phyloP scores from a whole-genome alignment of 257 asterid species.

The Sherardia arvensis region DNA sequence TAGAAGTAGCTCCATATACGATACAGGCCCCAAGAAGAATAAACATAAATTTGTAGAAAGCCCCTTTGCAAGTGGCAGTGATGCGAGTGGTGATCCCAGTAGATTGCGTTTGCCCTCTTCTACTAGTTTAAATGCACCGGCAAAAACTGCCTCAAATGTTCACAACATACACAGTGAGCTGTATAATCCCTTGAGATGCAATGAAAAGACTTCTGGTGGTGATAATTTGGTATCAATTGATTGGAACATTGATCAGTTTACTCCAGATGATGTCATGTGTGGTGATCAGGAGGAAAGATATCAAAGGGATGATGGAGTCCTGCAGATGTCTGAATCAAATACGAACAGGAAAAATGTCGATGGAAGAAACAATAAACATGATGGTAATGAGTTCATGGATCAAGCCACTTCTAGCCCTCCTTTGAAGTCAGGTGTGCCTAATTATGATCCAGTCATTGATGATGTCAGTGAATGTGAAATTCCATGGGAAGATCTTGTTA shows the following conservation, averaged over 20 bases:
- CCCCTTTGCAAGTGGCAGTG: constrained; percentile 29
- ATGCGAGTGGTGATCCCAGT: constrained; percentile 33
- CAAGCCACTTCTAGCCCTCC: constrained; percentile 38
- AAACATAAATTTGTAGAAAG: constrained; percentile 33
- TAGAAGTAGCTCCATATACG: constrained; percentile 56
- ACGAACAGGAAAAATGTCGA: constrained; percentile 19
- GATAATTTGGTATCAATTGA: constrained; percentile 31
- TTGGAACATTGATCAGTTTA: constrained; percentile 26
- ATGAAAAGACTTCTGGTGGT: constrained; percentile 18
- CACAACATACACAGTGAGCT: constrained; percentile 30
- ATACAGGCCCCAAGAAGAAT: constrained; percentile 51
- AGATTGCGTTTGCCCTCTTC: constrained; percentile 42
- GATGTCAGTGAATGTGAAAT: constrained; percentile 96
- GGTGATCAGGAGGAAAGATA: constrained; percentile 27
- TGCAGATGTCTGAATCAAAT: constrained; percentile 25
- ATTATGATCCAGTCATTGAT: constrained; percentile 63
- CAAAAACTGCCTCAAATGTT: constrained; percentile 24
- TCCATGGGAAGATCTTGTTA: constrained; percentile 93
- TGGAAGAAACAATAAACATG: constrained; percentile 27
- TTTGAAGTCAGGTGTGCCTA: constrained; percentile 21
- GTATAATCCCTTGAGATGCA: constrained; percentile 23
- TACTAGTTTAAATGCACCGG: constrained; percentile 32
- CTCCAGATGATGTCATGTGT: constrained; percentile 24
- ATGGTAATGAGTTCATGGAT: constrained; percentile 27
- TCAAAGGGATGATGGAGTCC: constrained; percentile 21